Evolutionary conservation across 139 green algal species (phyloP).

Genomic region (Zygnema circumcarinatum): DNA sequence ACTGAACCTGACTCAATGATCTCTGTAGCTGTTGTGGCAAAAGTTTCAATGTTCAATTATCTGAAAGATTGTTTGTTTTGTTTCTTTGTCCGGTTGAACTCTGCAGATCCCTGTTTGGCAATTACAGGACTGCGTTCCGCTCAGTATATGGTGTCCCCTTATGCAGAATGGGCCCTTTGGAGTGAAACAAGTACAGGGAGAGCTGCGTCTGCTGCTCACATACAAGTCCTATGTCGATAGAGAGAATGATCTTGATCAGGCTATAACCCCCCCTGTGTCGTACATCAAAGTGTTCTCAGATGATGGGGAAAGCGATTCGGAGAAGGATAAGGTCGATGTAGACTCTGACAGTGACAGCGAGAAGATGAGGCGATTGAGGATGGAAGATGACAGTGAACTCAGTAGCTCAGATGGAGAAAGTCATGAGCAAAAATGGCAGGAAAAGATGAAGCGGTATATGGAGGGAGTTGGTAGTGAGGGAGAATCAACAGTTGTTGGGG

Average conservation of each 20-base stretch:
- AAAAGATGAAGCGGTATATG: neutral
- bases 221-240: conserved; percentile 58
- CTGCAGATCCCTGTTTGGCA: conserved; percentile 53
- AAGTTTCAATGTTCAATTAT: too few relatives aligned
- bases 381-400: neutral
- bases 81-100: too few relatives aligned
- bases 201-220: conserved; percentile 49
- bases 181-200: conserved; percentile 33
- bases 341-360: neutral
- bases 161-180: conserved; percentile 46
- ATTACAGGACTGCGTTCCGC: conserved; percentile 52
- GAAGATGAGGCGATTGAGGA: neutral
- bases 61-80: too few relatives aligned
- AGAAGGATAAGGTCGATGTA: neutral
- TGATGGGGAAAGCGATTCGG: conserved; percentile 22
- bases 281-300: conserved; percentile 54
- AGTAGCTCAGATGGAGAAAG: neutral
- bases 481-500: neutral
- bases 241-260: conserved; percentile 15
- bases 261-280: conserved; percentile 3
- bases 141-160: conserved; percentile 44
- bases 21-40: too few relatives aligned
- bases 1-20: too few relatives aligned
- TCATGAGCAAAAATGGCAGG: neutral
- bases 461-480: neutral